Evolutionary conservation across 2,329 filamentous ascomycete genomes (phyloP).

Genomic region (Aspergillus fischeri): DNA sequence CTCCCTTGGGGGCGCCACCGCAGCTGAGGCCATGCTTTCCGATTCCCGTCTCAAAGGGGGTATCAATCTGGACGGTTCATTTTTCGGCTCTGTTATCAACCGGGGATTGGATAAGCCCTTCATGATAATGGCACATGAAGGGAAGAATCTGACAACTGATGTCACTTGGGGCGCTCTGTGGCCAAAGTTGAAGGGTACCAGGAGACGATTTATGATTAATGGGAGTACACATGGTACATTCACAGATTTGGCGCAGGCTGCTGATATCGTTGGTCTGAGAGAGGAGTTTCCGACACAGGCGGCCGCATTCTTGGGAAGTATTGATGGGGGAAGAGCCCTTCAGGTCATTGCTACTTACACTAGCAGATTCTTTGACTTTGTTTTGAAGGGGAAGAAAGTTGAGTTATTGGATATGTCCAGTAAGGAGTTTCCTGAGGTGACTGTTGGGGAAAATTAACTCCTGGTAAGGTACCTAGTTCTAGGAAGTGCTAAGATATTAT

Average conservation of each 20-base stretch:
- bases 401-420: conserved; percentile 13
- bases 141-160: neutral
- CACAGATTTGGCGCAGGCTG: conserved; percentile 15
- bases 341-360: conserved; percentile 14
- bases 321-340: conserved; percentile 10
- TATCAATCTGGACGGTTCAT: conserved; percentile 33
- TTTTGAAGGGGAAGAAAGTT: conserved; percentile 7
- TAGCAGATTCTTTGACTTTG: conserved; percentile 12
- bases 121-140: conserved; percentile 30
- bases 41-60: conserved; percentile 24
- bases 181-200: conserved; percentile 6
- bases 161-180: conserved; percentile 6
- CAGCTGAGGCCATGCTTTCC: conserved; percentile 18
- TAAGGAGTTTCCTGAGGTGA: conserved; percentile 10
- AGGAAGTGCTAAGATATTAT: neutral
- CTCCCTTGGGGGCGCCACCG: conserved; percentile 34
- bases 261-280: conserved; percentile 2
- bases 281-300: neutral
- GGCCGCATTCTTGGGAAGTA: conserved; percentile 8
- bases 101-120: conserved; percentile 56
- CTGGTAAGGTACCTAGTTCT: neutral
- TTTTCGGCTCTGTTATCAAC: conserved; percentile 16
- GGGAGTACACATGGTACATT: conserved; percentile 12
- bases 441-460: neutral
- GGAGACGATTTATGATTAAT: neutral